Evolutionary conservation across 140 eudicot species (phyloP).

Genomic region (Senecio squalidus): DNA sequence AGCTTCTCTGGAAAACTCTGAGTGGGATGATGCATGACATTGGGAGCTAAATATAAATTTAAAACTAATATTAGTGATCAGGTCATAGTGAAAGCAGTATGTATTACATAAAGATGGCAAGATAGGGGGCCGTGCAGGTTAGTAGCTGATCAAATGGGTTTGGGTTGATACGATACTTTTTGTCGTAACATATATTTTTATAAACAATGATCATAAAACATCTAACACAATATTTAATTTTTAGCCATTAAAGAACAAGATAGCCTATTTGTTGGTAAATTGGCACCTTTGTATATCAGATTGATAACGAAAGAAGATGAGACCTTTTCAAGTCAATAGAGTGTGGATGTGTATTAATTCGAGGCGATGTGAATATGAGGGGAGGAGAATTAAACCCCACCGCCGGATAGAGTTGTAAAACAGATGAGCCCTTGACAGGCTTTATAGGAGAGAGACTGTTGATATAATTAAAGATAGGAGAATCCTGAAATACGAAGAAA

Average conservation of each 20-base stretch:
- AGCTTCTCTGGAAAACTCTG: conserved; percentile 13
- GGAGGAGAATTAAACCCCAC: conserved; percentile 62
- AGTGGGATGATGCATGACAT: conserved; percentile 8
- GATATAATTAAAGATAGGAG: conserved; percentile 46
- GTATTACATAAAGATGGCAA: too few relatives aligned
- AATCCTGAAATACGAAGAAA: conserved; percentile 43
- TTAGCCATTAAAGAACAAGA: too few relatives aligned
- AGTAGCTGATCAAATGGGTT: too few relatives aligned
- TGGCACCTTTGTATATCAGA: too few relatives aligned
- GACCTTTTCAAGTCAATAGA: conserved; percentile 43
- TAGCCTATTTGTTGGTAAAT: too few relatives aligned
- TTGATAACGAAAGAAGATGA: not conserved
- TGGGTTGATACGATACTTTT: too few relatives aligned
- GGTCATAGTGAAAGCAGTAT: not conserved
- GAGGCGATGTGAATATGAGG: conserved; percentile 55
- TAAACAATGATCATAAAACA: too few relatives aligned
- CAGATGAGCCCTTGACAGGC: conserved; percentile 46
- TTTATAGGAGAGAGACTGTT: conserved; percentile 62
- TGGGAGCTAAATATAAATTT: conserved; percentile 32
- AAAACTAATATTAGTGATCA: conserved; percentile 4
- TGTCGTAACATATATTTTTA: too few relatives aligned
- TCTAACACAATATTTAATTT: too few relatives aligned
- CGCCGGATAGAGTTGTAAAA: conserved; percentile 41
- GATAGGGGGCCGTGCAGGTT: too few relatives aligned
- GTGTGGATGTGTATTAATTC: conserved; percentile 26